Conservation (phyloP, 208 protist genomes). For the Wallacemonas sp. region DNA sequence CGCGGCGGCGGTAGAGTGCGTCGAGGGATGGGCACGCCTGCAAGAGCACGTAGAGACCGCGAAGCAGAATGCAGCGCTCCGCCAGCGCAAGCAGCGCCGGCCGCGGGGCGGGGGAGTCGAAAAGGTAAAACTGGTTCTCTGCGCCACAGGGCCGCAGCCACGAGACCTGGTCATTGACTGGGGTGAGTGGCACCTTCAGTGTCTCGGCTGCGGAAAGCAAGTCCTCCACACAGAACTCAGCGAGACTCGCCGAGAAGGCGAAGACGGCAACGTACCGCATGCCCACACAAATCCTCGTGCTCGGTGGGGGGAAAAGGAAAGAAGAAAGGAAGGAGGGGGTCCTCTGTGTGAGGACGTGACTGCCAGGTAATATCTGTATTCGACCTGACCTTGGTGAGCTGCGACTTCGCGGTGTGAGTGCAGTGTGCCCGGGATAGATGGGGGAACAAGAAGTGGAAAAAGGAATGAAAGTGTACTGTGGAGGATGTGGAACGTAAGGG, state of each 20-base stretch:
- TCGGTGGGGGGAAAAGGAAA: too few relatives aligned
- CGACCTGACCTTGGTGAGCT: too few relatives aligned
- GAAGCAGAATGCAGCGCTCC: slow-evolving; percentile 25
- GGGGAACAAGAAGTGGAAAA: too few relatives aligned
- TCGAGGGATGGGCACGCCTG: slow-evolving; percentile 48
- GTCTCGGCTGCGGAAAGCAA: slow-evolving; percentile 47
- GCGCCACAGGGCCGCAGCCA: slow-evolving; percentile 15
- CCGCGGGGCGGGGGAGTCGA: slow-evolving; percentile 13
- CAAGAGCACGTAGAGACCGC: slow-evolving; percentile 40
- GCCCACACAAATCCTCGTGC: neutral
- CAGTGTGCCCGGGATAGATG: too few relatives aligned
- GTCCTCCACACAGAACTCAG: slow-evolving; percentile 56
- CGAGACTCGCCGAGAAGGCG: slow-evolving; percentile 58
- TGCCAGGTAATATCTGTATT: too few relatives aligned
- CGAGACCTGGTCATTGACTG: slow-evolving; percentile 22
- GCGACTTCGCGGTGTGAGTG: too few relatives aligned
- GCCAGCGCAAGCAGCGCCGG: slow-evolving; percentile 20
- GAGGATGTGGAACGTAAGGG: too few relatives aligned
- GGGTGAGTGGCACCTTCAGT: slow-evolving; percentile 33
- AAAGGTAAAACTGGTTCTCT: slow-evolving; percentile 17
- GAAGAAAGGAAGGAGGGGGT: neutral
- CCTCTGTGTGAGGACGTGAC: neutral
- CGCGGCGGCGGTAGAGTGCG: slow-evolving; percentile 30
- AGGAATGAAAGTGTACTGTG: too few relatives aligned
- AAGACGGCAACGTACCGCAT: slow-evolving; percentile 80